A percentile compares a stretch with the other conserved stretches of the same genome.
phyloP scores from a whole-genome alignment of 176 grass and related monocot genomes.

The Typha latifolia region DNA sequence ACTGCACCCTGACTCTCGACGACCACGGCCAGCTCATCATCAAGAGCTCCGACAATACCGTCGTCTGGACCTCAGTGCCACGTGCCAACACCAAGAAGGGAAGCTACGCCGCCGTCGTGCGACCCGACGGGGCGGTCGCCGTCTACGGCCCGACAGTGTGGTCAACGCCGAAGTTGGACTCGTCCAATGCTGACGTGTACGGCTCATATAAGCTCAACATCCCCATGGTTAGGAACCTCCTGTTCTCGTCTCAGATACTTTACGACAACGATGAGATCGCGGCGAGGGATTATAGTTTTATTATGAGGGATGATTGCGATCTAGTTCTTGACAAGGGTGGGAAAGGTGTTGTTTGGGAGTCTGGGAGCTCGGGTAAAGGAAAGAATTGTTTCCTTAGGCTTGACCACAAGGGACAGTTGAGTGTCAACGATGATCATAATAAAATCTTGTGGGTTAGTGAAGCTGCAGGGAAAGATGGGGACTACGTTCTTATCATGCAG shows the following conservation, averaged over 20 bases:
- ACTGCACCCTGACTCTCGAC: constrained; percentile 14
- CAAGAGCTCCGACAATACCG: neutral
- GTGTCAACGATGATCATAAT: neutral
- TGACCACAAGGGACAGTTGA: constrained; percentile 11
- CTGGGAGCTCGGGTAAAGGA: neutral
- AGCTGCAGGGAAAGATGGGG: neutral
- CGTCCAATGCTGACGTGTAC: no score
- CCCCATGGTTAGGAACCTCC: neutral
- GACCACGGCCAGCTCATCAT: constrained; percentile 5
- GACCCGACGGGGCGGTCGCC: constrained; percentile 6
- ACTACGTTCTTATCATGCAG: constrained; percentile 1
- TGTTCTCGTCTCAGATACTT: constrained; percentile 12
- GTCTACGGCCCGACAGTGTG: constrained; percentile 5
- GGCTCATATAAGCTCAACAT: neutral
- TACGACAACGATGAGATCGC: neutral
- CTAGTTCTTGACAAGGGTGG: neutral
- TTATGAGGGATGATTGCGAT: constrained; percentile 3
- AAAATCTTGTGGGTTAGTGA: neutral
- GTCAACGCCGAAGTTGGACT: neutral
- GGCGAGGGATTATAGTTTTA: constrained; percentile 4
- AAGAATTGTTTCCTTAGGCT: neutral
- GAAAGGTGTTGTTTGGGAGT: neutral
- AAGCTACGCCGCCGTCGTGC: constrained; percentile 6
- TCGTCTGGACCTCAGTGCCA: neutral
- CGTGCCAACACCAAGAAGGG: neutral